phyloP scores from a whole-genome alignment of 208 protist genomes.

The Crithidia bombi region DNA sequence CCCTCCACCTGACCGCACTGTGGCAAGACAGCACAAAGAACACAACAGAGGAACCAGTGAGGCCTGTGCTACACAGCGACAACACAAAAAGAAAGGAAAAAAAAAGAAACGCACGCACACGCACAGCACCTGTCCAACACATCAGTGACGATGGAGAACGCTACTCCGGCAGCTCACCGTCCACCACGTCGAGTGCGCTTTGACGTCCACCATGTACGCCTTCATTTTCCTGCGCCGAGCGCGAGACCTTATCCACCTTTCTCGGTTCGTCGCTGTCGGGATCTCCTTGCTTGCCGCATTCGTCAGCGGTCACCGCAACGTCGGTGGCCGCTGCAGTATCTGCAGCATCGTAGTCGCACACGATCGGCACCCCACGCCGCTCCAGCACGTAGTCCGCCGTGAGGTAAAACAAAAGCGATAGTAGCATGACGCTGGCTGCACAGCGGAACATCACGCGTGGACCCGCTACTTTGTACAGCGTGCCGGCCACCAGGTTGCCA shows the following conservation, averaged over 20 bases:
- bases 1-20: too few relatives aligned
- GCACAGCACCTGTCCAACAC: too few relatives aligned
- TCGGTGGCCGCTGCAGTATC: neutral
- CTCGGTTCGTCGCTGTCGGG: neutral
- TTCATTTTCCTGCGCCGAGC: neutral
- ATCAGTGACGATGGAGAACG: too few relatives aligned
- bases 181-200: neutral
- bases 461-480: constrained; percentile 54
- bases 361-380: constrained; percentile 20
- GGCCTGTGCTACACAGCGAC: too few relatives aligned
- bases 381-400: constrained; percentile 42
- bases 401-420: constrained; percentile 38
- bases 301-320: neutral
- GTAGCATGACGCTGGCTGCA: constrained; percentile 37
- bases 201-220: neutral
- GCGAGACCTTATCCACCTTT: neutral
- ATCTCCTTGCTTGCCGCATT: neutral
- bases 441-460: constrained; percentile 55
- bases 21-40: too few relatives aligned
- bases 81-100: too few relatives aligned
- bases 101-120: too few relatives aligned
- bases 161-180: neutral
- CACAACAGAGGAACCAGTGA: too few relatives aligned
- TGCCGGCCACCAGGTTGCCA: constrained; percentile 59
- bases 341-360: constrained; percentile 19